phyloP scores from a whole-genome alignment of 2,329 filamentous ascomycete species.

The Claviceps lovelessii region DNA sequence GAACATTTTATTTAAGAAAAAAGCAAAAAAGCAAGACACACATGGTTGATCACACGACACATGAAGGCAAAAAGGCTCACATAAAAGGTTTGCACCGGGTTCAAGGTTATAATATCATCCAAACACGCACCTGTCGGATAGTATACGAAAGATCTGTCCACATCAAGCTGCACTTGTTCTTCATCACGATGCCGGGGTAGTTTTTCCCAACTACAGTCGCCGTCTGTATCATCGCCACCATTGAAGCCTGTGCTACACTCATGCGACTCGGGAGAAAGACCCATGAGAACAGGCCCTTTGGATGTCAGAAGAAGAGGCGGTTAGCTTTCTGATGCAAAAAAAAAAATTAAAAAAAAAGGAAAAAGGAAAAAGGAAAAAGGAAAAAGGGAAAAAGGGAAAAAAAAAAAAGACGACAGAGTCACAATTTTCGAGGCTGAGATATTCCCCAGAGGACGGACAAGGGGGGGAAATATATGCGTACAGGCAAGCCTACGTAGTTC shows the following conservation, averaged over 20 bases:
- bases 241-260: not conserved
- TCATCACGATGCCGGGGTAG: conserved; percentile 73
- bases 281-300: conserved; percentile 49
- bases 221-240: not conserved
- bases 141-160: conserved; percentile 92
- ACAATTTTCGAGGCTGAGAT: not conserved
- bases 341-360: too few relatives aligned
- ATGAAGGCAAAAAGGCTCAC: not conserved
- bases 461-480: conserved; percentile 25
- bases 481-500: conserved; percentile 59
- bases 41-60: not conserved
- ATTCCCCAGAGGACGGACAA: conserved; percentile 1
- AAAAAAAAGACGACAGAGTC: too few relatives aligned
- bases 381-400: not conserved
- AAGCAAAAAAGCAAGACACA: not conserved
- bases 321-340: not conserved
- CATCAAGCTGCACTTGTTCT: conserved; percentile 80
- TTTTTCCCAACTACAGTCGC: conserved; percentile 35
- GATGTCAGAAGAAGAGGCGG: not conserved
- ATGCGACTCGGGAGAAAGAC: conserved; percentile 11
- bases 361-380: not conserved
- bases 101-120: not conserved
- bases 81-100: not conserved
- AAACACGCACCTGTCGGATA: conserved; percentile 59
- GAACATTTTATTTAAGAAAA: too few relatives aligned